A percentile compares a stretch with the other conserved stretches of the same genome.
These are phyloP conservation scores for Pezizomycotina sp. DNA, from an alignment of 2,329 filamentous ascomycete species.

Conservation along the genomic window DNA sequence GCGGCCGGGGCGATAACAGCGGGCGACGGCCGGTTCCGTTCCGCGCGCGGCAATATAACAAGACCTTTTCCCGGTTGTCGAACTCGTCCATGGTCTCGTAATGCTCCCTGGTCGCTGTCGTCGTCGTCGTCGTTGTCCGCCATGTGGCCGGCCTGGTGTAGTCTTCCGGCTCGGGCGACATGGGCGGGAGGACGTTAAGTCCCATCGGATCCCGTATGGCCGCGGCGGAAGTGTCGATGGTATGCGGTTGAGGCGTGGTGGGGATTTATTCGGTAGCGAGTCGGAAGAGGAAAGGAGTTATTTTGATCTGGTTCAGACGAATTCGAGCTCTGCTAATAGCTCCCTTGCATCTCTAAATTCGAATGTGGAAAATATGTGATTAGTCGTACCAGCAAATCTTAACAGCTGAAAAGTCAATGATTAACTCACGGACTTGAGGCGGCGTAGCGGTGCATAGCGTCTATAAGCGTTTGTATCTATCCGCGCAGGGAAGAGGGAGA, in stretches of 20 bases:
- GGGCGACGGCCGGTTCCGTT: no score
- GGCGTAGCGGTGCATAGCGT: conserved; percentile 87
- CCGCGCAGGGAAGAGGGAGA: conserved; percentile 1
- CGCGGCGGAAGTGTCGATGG: conserved; percentile 7
- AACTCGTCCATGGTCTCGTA: conserved; percentile 20
- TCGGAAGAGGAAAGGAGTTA: conserved; percentile 53
- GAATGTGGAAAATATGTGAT: background rate
- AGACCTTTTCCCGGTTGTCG: no score
- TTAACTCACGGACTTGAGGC: conserved; percentile 60
- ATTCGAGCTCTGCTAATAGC: conserved; percentile 87
- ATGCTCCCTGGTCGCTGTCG: conserved; percentile 30
- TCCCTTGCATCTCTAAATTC: conserved; percentile 68
- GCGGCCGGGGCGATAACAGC: no score
- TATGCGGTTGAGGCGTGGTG: conserved; percentile 23
- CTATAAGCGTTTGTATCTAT: conserved; percentile 3
- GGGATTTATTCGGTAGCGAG: conserved; percentile 26
- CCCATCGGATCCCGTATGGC: conserved; percentile 9
- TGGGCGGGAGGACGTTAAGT: conserved; percentile 14
- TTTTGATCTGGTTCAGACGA: conserved; percentile 96
- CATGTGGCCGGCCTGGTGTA: conserved; percentile 37
- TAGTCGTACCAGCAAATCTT: background rate
- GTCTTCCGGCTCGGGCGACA: conserved; percentile 11
- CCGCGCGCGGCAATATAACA: no score
- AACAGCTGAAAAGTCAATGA: conserved; percentile 25
- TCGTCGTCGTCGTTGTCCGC: conserved; percentile 32